A percentile compares a stretch with the other conserved stretches of the same genome.
phyloP scores from a whole-genome alignment of 2,329 filamentous ascomycete species.

The Botrytis aclada region DNA sequence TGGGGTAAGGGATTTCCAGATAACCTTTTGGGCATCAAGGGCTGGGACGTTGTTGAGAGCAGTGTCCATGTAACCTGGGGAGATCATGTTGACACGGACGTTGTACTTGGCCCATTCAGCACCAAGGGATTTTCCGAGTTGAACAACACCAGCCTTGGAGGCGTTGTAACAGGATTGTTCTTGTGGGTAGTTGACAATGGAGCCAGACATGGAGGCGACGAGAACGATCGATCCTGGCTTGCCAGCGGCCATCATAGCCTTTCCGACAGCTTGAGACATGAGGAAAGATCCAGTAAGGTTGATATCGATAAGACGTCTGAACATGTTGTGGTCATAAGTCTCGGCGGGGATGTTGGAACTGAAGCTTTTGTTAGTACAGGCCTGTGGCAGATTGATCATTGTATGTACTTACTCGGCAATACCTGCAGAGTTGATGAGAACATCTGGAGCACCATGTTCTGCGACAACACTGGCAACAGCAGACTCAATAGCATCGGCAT shows the following conservation, averaged over 20 bases:
- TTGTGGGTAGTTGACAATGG: conserved; percentile 83
- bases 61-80: conserved; percentile 81
- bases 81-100: conserved; percentile 82
- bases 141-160: conserved; percentile 76
- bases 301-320: conserved; percentile 76
- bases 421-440: conserved; percentile 76
- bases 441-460: conserved; percentile 66
- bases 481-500: conserved; percentile 65
- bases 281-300: conserved; percentile 79
- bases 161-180: conserved; percentile 82
- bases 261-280: conserved; percentile 69
- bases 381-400: background rate
- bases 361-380: background rate
- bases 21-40: conserved; percentile 77
- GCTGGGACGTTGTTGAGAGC: conserved; percentile 74
- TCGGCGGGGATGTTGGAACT: conserved; percentile 79
- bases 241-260: conserved; percentile 68
- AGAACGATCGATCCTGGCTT: conserved; percentile 72
- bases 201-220: conserved; percentile 77
- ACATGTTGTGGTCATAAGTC: conserved; percentile 72
- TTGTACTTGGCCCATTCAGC: conserved; percentile 80
- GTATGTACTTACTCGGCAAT: conserved; percentile 62
- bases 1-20: conserved; percentile 72
- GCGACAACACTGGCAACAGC: conserved; percentile 64
- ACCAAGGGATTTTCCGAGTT: conserved; percentile 75